These are phyloP conservation scores for Heliophila coronopifolia DNA, from an alignment of 441 rosid genomes.

Conservation along the genomic window DNA sequence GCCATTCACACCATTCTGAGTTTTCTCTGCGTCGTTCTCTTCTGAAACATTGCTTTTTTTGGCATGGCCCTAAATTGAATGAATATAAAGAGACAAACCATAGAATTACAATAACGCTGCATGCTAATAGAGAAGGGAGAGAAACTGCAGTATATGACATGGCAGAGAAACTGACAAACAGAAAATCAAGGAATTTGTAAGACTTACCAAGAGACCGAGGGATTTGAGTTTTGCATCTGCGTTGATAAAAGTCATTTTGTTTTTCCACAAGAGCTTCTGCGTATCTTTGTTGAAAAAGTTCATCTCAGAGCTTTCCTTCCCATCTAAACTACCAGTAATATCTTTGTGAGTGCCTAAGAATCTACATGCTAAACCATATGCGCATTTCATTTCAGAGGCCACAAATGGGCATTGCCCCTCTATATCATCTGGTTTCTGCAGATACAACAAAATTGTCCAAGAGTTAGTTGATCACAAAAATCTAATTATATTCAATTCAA, in stretches of 20 bases:
- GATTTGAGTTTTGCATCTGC: slow-evolving; percentile 64
- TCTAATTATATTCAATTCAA: neutral
- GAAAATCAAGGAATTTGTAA: neutral
- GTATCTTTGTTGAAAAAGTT: slow-evolving; percentile 70
- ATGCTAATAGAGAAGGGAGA: neutral
- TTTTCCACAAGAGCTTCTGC: slow-evolving; percentile 85
- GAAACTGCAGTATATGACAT: neutral
- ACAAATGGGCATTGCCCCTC: slow-evolving; percentile 82
- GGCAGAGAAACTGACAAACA: neutral
- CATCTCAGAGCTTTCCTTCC: slow-evolving; percentile 35
- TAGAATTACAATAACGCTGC: neutral
- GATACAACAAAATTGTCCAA: slow-evolving; percentile 1
- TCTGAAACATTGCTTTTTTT: slow-evolving; percentile 38
- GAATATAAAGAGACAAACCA: neutral
- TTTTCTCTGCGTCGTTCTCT: slow-evolving; percentile 33
- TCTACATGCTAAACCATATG: slow-evolving; percentile 79
- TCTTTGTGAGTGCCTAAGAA: slow-evolving; percentile 59
- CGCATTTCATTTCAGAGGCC: slow-evolving; percentile 45
- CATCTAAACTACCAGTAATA: slow-evolving; percentile 12
- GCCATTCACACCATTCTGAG: slow-evolving; percentile 5
- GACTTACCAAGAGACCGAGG: slow-evolving; percentile 69
- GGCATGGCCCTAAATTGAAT: slow-evolving; percentile 36
- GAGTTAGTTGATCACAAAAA: neutral
- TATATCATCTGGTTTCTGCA: slow-evolving; percentile 80
- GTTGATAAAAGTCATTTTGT: slow-evolving; percentile 59